Evolutionary conservation across 768 basidiomycete species (phyloP), one percentile per base, ranked within the genome.

Genomic region (Tricholoma furcatifolium): DNA sequence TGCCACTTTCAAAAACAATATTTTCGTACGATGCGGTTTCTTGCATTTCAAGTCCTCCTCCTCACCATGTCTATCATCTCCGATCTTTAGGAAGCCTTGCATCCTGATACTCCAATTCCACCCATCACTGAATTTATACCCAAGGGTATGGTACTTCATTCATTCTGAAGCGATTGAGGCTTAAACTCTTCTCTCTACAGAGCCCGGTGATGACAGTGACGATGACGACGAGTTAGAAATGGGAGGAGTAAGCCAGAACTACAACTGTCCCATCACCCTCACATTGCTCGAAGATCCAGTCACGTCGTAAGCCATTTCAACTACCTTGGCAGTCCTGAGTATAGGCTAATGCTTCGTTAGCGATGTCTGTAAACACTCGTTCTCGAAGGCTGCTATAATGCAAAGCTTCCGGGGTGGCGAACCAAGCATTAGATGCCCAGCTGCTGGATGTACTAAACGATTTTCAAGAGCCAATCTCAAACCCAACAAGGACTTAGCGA

Each of bases 201-300:
- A 93, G 79, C 76, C 81, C 38, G 90, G 83, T 9, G 91, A 93
- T 56, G 84, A 79, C 27, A 90, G 87, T 49, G 90, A 90, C 52
- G 85, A 85, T 47, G 94, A 95, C 30, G 90, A 93, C 47, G 95
- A 97, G 11, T 69, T 98, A 30, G 88, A 93, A 68, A 74, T 96
- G 45, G 95, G 95, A 47, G 93, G 92, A 21, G 78, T 85, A 24
- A 88, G 85, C 6, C 88, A 91, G 62, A 85, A 84, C 61, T 92
- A 85, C 75, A 87, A 83, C 50, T 96, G 93, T 60, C 94, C 93
- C 2, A 72, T 98, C 45, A 84, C 88, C 1, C 74, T 94, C 40
- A 79, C 73, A 2, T 65, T 77, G 12, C 76, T 92, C 35, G 76
- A 75, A 18, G 76, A 96, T 46, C 93, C 95, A 2, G 72, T 90